These are phyloP conservation scores for Lasiosphaeria ovina DNA, from an alignment of 495 filamentous ascomycete species.

Conservation along the genomic window DNA sequence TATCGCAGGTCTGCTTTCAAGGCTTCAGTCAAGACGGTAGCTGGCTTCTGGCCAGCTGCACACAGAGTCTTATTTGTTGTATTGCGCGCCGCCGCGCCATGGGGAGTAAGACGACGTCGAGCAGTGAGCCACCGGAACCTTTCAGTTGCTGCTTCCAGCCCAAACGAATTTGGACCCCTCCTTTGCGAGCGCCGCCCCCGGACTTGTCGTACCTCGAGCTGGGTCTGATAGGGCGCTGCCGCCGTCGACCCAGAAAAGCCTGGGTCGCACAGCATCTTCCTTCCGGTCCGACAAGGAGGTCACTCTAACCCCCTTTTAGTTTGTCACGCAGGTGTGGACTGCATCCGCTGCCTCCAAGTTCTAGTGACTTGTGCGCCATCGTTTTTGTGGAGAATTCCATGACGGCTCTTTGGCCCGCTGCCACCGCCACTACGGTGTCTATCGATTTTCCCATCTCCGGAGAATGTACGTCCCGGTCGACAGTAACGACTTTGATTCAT, in stretches of 20 bases:
- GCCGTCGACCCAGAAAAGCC: neutral
- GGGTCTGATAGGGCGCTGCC: conserved; percentile 1
- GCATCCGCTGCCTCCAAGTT: neutral
- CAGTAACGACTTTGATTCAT: no score
- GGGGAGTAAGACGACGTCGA: no score
- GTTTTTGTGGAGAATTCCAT: neutral
- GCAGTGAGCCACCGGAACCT: neutral
- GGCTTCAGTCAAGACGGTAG: no score
- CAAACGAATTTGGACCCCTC: neutral
- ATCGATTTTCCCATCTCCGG: no score
- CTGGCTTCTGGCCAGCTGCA: no score
- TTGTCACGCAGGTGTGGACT: conserved; percentile 1
- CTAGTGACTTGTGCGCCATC: neutral
- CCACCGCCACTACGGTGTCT: no score
- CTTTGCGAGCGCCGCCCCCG: conserved; percentile 1
- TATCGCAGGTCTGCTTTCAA: no score
- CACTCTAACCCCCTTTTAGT: neutral
- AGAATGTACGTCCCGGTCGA: no score
- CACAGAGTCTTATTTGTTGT: no score
- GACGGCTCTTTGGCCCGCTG: no score
- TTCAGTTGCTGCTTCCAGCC: neutral
- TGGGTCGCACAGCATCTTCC: conserved; percentile 9
- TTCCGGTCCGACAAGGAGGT: conserved; percentile 3
- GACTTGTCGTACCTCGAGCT: neutral
- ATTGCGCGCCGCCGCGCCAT: no score